Evolutionary conservation across 305 asterid genomes (phyloP).

Genomic region (Striga hermonthica): DNA sequence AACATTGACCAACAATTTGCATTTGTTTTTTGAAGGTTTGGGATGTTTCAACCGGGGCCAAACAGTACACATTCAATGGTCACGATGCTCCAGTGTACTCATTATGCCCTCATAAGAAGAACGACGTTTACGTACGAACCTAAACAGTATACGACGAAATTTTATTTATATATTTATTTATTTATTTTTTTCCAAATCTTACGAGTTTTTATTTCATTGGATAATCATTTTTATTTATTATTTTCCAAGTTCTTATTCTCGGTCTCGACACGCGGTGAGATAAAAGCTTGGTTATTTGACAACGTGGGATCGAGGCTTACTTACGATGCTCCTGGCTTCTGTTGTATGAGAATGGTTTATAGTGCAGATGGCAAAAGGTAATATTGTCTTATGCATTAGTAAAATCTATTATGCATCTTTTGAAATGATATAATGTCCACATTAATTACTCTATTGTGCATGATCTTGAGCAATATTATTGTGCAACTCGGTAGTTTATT

Average conservation of each 20-base stretch:
- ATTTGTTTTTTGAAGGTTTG: slow-evolving; percentile 44
- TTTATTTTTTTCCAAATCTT: neutral
- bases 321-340: slow-evolving; percentile 48
- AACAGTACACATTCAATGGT: slow-evolving; percentile 56
- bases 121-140: slow-evolving; percentile 43
- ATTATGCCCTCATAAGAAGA: slow-evolving; percentile 49
- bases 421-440: neutral
- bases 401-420: no score
- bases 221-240: neutral
- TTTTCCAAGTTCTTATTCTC: slow-evolving; percentile 56
- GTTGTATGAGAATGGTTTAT: slow-evolving; percentile 58
- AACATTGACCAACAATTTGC: slow-evolving; percentile 22
- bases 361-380: slow-evolving; percentile 59
- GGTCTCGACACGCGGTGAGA: slow-evolving; percentile 61
- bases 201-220: neutral
- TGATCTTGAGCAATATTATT: slow-evolving; percentile 9
- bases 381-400: slow-evolving; percentile 8
- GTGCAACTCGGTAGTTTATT: no score
- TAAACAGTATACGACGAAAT: no score
- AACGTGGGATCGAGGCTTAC: slow-evolving; percentile 39
- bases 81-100: slow-evolving; percentile 66
- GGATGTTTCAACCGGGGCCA: slow-evolving; percentile 53
- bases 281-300: slow-evolving; percentile 64
- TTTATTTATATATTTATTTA: neutral
- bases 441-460: slow-evolving; percentile 29